Conservation (phyloP, 2,329 filamentous ascomycete species). For the Diplodia sapinea region DNA sequence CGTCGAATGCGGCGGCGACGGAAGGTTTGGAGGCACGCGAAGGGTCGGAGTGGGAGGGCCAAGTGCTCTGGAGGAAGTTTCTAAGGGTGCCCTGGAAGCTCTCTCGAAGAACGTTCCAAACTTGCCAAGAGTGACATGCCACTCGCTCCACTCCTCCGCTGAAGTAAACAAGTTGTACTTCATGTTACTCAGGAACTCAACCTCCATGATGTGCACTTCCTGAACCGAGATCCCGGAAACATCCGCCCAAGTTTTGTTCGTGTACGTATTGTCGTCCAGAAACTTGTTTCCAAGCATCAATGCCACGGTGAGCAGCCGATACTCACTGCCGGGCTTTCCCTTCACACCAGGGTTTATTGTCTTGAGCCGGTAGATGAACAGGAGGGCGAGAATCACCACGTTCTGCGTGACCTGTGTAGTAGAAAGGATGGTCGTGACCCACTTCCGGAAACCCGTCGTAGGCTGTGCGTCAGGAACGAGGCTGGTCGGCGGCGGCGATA, state of each 20-base stretch:
- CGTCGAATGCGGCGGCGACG: conserved; percentile 58
- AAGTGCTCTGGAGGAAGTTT: conserved; percentile 47
- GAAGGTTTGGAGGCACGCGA: conserved; percentile 53
- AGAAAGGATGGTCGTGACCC: conserved; percentile 87
- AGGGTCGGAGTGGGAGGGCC: conserved; percentile 44
- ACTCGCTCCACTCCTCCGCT: conserved; percentile 82
- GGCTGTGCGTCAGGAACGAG: conserved; percentile 77
- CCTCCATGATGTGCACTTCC: conserved; percentile 99
- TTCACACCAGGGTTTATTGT: conserved; percentile 86
- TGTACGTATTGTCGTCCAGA: conserved; percentile 98
- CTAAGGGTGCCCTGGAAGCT: conserved; percentile 59
- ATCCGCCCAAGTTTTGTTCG: conserved; percentile 99
- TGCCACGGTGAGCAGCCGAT: conserved; percentile 87
- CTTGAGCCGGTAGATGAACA: conserved; percentile 94
- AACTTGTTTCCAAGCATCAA: conserved; percentile 99
- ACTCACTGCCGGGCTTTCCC: conserved; percentile 92
- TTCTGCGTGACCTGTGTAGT: conserved; percentile 97
- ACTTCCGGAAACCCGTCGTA: conserved; percentile 83
- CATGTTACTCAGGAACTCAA: conserved; percentile 99
- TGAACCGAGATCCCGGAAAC: conserved; percentile 92
- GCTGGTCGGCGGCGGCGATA: conserved; percentile 52
- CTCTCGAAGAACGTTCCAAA: conserved; percentile 84
- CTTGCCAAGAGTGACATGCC: conserved; percentile 81
- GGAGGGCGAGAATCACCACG: conserved; percentile 83
- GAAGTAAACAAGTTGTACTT: conserved; percentile 90